phyloP scores from a whole-genome alignment of 495 filamentous ascomycete genomes.

The Aspergillus bridgeri region DNA sequence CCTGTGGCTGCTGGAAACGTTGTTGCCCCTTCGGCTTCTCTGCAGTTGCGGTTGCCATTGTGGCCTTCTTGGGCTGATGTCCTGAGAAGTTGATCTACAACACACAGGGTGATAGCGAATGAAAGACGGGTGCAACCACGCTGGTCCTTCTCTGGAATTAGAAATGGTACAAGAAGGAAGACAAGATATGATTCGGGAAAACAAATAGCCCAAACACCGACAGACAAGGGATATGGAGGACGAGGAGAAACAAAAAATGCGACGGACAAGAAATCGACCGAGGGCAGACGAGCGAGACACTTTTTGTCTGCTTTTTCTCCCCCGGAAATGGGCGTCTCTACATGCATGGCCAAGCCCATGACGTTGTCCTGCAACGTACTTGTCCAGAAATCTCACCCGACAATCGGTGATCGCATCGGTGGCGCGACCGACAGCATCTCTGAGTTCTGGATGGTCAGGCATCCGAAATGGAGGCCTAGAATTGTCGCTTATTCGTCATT shows the following conservation, averaged over 20 bases:
- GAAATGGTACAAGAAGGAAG: neutral
- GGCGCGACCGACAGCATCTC: constrained; percentile 4
- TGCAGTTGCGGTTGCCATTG: constrained; percentile 37
- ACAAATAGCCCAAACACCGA: neutral
- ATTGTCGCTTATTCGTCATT: neutral
- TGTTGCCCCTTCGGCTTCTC: constrained; percentile 38
- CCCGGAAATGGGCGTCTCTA: neutral
- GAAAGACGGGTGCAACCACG: neutral
- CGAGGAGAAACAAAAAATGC: constrained; percentile 2
- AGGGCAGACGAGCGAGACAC: neutral
- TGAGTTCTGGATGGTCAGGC: neutral
- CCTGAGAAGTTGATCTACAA: neutral
- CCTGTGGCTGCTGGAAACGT: constrained; percentile 34
- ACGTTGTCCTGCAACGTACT: constrained; percentile 21
- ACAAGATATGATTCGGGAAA: neutral
- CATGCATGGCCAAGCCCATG: constrained; percentile 16
- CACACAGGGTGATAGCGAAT: neutral
- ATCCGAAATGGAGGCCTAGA: neutral
- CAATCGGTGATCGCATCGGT: constrained; percentile 5
- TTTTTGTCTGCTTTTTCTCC: neutral
- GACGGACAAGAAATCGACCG: neutral
- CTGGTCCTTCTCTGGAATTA: neutral
- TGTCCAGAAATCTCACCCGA: neutral
- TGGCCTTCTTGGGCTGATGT: neutral
- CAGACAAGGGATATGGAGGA: neutral